A percentile compares a stretch with the other conserved stretches of the same genome.
Evolutionary conservation across 331 rosid species (phyloP).

Genomic region (Malus hybrid): DNA sequence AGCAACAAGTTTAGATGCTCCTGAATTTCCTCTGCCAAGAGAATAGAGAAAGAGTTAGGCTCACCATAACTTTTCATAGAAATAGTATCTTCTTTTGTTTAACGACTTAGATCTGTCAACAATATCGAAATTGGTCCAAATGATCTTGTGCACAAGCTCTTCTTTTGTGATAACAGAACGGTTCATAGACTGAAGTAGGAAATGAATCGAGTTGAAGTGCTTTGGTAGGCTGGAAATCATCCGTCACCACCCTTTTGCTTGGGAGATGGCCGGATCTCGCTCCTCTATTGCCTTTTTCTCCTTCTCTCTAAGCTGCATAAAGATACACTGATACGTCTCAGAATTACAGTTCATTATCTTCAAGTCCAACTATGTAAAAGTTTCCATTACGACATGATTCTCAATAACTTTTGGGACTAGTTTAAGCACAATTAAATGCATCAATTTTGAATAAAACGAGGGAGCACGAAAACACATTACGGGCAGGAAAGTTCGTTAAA

Average conservation of each 20-base stretch:
- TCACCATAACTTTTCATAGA: neutral
- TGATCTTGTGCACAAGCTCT: slow-evolving; percentile 68
- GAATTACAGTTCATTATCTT: neutral
- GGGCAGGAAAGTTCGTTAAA: neutral
- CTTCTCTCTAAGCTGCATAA: slow-evolving; percentile 62
- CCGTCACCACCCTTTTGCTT: slow-evolving; percentile 58
- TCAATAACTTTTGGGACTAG: neutral
- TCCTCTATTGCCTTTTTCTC: slow-evolving; percentile 61
- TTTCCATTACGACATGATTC: neutral
- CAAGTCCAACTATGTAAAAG: neutral
- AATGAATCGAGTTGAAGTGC: slow-evolving; percentile 60
- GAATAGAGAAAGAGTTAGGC: slow-evolving; percentile 11
- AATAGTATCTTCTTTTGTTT: neutral
- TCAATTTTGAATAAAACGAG: neutral
- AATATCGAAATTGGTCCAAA: slow-evolving; percentile 3
- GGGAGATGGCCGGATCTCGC: slow-evolving; percentile 55
- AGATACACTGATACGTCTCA: slow-evolving; percentile 2
- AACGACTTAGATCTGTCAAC: slow-evolving; percentile 22
- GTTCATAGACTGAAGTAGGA: slow-evolving; percentile 47
- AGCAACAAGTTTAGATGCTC: slow-evolving; percentile 59
- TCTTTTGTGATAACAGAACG: slow-evolving; percentile 52
- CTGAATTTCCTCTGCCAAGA: slow-evolving; percentile 54
- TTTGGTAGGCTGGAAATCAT: slow-evolving; percentile 65
- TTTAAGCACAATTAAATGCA: neutral
- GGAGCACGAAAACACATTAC: neutral